Base-by-base conservation (phyloP, 208 protist genomes). In the Leishmania turanica region DNA sequence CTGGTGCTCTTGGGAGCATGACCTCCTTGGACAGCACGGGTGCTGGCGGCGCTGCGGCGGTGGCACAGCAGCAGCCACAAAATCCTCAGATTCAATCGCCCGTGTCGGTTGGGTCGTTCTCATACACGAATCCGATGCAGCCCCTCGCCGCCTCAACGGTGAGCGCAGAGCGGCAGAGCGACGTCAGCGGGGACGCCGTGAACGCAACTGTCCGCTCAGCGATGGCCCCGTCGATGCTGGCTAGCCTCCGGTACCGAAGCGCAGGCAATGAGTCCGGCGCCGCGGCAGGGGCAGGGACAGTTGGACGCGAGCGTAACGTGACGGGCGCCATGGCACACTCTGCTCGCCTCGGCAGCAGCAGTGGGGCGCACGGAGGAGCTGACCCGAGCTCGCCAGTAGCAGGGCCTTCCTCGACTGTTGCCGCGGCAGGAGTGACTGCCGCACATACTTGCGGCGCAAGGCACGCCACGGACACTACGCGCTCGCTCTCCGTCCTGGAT, bases 401-500 rank as follows among this genome's bases (percentile, higher is more conserved):
- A 78, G 42, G 69, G 37, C 45, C 69, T 15, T 73, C 69, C 69
- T 73, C 69, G 47, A 5, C 45, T 45, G 45, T 54, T 51, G 7
- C 19, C 37, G 56, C 53, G 40, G 34, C 58, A 19, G 74, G 53
- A 66, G 74, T 40, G 24, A 65, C 51, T 6, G 13, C 42, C 19
- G 51, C 71, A 31, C 66, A 37, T 24, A 9, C 60, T 45, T 37
- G 53, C 1, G 51, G 54, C 1, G 53, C 37, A 19, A 81, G 76
- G 64, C 64, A 78, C 58, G 42, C 77, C 9, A 74, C 71, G 1
- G 82, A 82, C 64, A 85, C 82, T 9, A 81, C 82, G n/a, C 82
- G 82, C 27, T 85, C 82, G 4, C 82, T 85, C 42, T 85, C 82
- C 27, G 77, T 81, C 11, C 49, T 97, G n/a, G 92, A 97, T 64